Conservation (phyloP, 1,284 basidiomycete genomes). For the Cronartium quercuum region DNA sequence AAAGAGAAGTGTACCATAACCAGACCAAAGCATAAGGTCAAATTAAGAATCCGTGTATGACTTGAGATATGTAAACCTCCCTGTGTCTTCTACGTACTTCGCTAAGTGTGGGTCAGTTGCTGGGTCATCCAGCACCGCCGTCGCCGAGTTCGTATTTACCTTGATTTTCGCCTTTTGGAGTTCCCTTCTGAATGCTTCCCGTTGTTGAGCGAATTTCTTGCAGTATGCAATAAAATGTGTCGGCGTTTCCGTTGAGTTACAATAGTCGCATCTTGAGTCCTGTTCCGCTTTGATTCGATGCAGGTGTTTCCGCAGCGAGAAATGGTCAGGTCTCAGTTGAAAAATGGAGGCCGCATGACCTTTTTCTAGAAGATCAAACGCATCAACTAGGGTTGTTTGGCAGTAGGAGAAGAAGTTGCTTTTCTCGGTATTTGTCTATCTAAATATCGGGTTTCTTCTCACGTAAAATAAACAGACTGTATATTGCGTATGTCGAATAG, state of each 20-base stretch:
- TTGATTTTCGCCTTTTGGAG: background rate
- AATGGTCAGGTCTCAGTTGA: background rate
- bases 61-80: background rate
- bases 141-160: background rate
- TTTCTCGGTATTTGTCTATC: no score
- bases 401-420: no score
- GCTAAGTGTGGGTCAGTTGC: background rate
- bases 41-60: no score
- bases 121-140: background rate
- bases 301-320: background rate
- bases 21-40: no score
- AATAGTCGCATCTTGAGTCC: background rate
- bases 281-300: background rate
- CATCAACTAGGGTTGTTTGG: no score
- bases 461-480: no score
- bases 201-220: background rate
- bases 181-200: background rate
- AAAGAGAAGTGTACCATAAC: no score
- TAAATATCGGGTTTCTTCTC: no score
- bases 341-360: no score
- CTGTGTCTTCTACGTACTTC: background rate
- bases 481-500: no score
- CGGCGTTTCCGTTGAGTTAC: background rate
- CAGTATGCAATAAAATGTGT: slow-evolving; percentile 1
- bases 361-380: no score